Evolutionary conservation across 208 protist species (phyloP).

Genomic region (Naegleria gruberi): DNA sequence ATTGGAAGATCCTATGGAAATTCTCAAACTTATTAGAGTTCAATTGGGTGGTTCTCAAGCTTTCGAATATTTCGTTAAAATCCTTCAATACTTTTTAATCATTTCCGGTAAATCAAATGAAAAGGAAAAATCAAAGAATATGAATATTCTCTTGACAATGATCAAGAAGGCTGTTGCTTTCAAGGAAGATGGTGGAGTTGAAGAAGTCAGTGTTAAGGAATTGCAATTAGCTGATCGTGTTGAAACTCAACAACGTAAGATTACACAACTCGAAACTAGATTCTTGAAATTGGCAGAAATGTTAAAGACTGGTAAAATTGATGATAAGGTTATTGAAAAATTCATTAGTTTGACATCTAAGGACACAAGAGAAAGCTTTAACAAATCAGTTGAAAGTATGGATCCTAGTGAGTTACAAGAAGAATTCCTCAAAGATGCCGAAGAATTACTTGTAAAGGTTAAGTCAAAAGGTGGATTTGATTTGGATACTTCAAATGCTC

Average conservation of each 20-base stretch:
- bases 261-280: neutral
- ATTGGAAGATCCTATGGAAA: conserved; percentile 4
- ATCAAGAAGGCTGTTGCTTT: neutral
- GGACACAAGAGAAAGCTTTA: neutral
- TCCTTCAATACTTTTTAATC: conserved; percentile 15
- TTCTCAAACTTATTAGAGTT: conserved; percentile 11
- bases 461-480: neutral
- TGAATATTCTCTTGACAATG: neutral
- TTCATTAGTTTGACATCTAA: neutral
- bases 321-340: neutral
- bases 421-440: neutral
- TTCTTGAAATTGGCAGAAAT: neutral
- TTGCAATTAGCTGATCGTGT: neutral
- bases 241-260: neutral
- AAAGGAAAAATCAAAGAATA: conserved; percentile 14
- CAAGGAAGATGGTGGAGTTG: neutral
- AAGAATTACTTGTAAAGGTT: neutral
- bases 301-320: conserved; percentile 10
- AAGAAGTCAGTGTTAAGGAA: neutral
- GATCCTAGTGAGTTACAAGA: neutral
- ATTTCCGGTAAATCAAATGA: neutral
- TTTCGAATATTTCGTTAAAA: neutral
- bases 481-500: neutral
- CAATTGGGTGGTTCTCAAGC: neutral
- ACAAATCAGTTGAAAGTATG: neutral